Base-by-base conservation (phyloP, 2,329 filamentous ascomycete species). In the Colletotrichum eremochloae region DNA sequence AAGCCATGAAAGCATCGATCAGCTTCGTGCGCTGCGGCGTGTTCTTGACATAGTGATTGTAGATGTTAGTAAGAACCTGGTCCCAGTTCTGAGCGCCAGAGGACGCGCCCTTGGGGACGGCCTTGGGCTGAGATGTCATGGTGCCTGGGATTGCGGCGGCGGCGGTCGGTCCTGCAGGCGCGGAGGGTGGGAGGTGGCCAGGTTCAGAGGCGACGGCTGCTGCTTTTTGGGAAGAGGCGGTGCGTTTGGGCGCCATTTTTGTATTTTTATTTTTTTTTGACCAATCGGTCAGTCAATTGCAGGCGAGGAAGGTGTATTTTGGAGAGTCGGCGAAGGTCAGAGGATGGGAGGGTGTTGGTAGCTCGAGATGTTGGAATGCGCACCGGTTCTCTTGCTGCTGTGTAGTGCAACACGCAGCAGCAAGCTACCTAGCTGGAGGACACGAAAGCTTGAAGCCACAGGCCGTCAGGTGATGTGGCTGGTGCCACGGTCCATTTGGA, bases 11-110 rank as follows among this genome's bases (percentile, higher is more conserved):
- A 46, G 89, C 89, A 82, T 99, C 96, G 74, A 98, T 89, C 74
- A 99, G 89, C 88, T 97, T 96, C 60, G 93, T 96, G 74, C 96
- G 91, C 87, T 97, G 95, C 58, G 96, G 91, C 56, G 96, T 99
- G 76, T 91, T 88, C 76, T 92, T 85, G 67, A 92, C 81, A 83
- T 99, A 99, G 82, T 94, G 91, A 77, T 91, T 85, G 88, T 92
- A 93, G 76, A 98, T 87, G 79, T 91, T 91, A 68, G 87, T 77
- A 55, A 91, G 85, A 75, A 97, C 93, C 78, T 92, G 86, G 79
- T 86, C 80, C 83, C 86, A 86, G 76, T 80, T 82, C 74, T 80
- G 78, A 15, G 71, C 73, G 40, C 71, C 62, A 73, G 78, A 78
- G 67, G 80, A 77, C 75, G 77, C 71, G 63, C 77, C 69, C 72